Percentiles rank a stretch among this genome's conserved stretches.
Conservation (phyloP, 2,329 filamentous ascomycete species). For the Paraphoma sp. region DNA sequence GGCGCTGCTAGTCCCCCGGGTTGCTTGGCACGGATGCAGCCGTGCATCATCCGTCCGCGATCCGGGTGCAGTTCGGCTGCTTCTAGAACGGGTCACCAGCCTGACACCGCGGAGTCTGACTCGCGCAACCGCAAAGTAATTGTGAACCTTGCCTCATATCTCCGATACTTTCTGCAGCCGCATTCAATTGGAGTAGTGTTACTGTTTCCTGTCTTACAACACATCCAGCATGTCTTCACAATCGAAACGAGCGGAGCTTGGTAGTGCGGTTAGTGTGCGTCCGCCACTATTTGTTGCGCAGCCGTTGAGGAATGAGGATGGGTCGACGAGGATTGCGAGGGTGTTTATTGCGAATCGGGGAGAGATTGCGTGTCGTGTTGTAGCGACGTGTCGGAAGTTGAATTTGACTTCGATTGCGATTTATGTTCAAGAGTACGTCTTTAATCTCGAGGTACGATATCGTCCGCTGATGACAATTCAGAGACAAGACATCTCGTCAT, state of each 20-base stretch:
- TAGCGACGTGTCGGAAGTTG: slow-evolving; percentile 7
- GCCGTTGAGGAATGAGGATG: slow-evolving; percentile 1
- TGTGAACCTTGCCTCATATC: background rate
- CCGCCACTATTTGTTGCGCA: slow-evolving; percentile 3
- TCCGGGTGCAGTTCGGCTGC: background rate
- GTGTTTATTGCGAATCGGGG: slow-evolving; percentile 48
- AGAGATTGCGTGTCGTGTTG: slow-evolving; percentile 56
- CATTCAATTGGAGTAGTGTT: background rate
- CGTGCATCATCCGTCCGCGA: background rate
- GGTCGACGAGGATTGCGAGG: background rate
- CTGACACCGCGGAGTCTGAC: background rate
- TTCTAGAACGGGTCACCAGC: background rate
- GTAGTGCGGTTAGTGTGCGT: background rate
- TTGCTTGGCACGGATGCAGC: slow-evolving; percentile 4
- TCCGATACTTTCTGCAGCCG: background rate
- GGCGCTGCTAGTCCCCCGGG: background rate
- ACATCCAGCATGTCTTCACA: background rate
- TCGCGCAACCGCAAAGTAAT: background rate
- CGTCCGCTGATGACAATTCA: slow-evolving; percentile 1
- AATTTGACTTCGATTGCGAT: slow-evolving; percentile 5
- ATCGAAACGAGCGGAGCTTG: background rate
- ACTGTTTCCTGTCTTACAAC: background rate
- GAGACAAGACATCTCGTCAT: slow-evolving; percentile 38
- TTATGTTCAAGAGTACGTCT: slow-evolving; percentile 7
- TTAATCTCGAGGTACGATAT: too few relatives aligned